Percentiles rank a stretch among this genome's conserved stretches.
phyloP scores from a whole-genome alignment of 345 rosid genomes.

The Anacardium occidentale region DNA sequence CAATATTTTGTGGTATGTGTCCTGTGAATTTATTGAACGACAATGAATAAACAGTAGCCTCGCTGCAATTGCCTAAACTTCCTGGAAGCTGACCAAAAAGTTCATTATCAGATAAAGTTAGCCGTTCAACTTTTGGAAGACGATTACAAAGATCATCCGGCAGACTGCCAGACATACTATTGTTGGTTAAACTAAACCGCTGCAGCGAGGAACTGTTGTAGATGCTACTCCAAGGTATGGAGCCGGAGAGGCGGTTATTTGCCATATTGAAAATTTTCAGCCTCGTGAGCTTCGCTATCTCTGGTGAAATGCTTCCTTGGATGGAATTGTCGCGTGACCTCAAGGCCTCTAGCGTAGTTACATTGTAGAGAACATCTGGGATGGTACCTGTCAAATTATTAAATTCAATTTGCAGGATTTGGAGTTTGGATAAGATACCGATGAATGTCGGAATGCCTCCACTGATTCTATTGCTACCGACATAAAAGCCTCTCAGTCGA shows the following conservation, averaged over 20 bases:
- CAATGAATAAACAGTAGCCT: not conserved
- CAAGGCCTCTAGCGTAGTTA: not conserved
- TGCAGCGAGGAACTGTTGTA: no score
- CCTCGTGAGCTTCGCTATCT: not conserved
- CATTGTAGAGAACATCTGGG: not conserved
- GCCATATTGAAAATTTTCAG: not conserved
- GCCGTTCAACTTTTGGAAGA: not conserved
- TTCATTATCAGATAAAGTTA: not conserved
- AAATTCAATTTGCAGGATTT: not conserved
- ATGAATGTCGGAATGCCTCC: constrained; percentile 12
- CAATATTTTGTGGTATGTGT: not conserved
- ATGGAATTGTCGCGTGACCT: not conserved
- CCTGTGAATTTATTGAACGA: not conserved
- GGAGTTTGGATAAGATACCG: not conserved
- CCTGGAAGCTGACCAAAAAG: not conserved
- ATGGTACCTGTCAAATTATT: constrained; percentile 12
- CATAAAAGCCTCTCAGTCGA: not conserved
- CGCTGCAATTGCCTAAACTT: not conserved
- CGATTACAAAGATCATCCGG: not conserved
- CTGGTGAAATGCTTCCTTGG: not conserved
- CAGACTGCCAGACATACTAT: not conserved
- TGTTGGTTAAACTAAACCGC: not conserved
- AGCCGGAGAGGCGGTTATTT: not conserved
- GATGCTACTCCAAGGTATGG: not conserved
- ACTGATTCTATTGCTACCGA: not conserved